Base-by-base conservation (phyloP, 192 early-diverging fungal genomes). In the Backusella tarrabulga region DNA sequence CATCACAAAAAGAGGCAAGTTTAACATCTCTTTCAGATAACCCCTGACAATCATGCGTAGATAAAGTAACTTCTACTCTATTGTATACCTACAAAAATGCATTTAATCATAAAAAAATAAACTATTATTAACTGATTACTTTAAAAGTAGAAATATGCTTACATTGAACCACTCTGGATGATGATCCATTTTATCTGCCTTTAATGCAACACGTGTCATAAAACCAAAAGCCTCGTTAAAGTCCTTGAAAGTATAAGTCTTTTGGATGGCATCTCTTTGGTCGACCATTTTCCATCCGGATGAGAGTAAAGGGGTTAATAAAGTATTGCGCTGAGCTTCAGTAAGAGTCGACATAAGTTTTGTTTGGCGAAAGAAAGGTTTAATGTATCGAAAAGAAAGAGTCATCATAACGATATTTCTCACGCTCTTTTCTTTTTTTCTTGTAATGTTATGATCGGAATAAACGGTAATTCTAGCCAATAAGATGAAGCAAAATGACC, bases 111-210 rank as follows among this genome's bases (percentile, higher is more conserved):
- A 4, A 14, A 26, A 29, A 4, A 26, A 26, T 23, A 23, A 60
- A 60, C 3, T 2, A 26, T 60, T 7, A 23, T 23, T 23, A 12
- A 52, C 19, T 15, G 9, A 68, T 19, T 44, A 17, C 42, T 4
- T 4, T 44, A 6, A 14, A 17, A 46, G 38, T 11, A 54, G 26
- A 21, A 11, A 41, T 50, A 56, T 35, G 80, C 85, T 73, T 86
- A 92, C 91, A 80, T 95, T 95, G 80, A 94, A 94, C 94, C 94
- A 95, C 82, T 98, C 97, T 26, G 97, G 97, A 76, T 99, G 97
- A 83, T 99, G 97, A 76, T 97, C 94, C 81, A 90, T 87, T 82
- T 95, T 96, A 63, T 99, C 98, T 40, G 96, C 96, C 40, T 85
- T 85, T 41, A 97, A 85, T 38, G 96, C 98, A 7, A 98, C 93